These are phyloP conservation scores for Larix sibirica DNA, from an alignment of 83 land plant species.

Conservation along the genomic window DNA sequence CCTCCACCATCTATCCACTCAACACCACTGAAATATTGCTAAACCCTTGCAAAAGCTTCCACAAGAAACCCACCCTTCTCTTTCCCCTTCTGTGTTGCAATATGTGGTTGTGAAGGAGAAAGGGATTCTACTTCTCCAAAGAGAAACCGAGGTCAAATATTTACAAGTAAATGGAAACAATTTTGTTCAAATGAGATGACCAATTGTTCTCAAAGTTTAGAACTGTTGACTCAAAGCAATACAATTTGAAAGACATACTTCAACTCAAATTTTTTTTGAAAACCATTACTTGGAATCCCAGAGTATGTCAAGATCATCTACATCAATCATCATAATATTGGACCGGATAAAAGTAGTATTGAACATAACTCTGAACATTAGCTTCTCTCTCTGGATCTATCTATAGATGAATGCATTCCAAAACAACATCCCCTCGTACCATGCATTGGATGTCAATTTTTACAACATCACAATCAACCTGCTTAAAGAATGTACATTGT, in stretches of 20 bases:
- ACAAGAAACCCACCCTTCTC: constrained; percentile 91
- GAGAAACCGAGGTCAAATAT: constrained; percentile 60
- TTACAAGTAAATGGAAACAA: constrained; percentile 13
- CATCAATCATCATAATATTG: constrained; percentile 83
- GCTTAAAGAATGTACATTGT: constrained; percentile 18
- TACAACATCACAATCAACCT: constrained; percentile 83
- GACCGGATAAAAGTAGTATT: constrained; percentile 96
- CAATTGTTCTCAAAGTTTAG: not conserved
- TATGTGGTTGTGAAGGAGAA: not conserved
- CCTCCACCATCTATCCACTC: constrained; percentile 81
- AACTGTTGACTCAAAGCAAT: not conserved
- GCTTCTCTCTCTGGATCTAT: constrained; percentile 84
- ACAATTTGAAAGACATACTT: constrained; percentile 41
- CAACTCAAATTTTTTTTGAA: constrained; percentile 88
- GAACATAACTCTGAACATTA: constrained; percentile 96
- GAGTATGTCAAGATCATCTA: constrained; percentile 84
- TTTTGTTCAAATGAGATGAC: constrained; percentile 25
- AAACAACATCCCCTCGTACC: constrained; percentile 72
- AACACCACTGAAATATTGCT: constrained; percentile 83
- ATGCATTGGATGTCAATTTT: too few species aligned
- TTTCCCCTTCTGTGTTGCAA: not conserved
- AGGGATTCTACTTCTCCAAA: constrained; percentile 74
- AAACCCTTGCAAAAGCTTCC: constrained; percentile 94
- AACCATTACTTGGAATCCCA: constrained; percentile 91
- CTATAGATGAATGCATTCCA: constrained; percentile 93